phyloP scores from a whole-genome alignment of 2,329 filamentous ascomycete genomes.

The Pleochaeta shiraiana region DNA sequence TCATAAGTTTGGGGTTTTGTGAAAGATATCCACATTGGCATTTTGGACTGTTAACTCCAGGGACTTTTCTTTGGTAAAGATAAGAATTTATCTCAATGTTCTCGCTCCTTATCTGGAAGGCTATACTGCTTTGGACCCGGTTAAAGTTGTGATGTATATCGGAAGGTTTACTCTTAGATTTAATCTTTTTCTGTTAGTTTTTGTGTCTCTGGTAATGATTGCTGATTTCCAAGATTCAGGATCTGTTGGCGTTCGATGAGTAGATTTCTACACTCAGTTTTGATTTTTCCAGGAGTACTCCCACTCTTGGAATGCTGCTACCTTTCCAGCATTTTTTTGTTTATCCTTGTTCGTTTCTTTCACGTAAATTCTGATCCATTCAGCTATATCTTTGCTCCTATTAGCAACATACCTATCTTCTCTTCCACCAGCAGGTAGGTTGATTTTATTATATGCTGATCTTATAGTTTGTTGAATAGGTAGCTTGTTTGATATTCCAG shows the following conservation, averaged over 20 bases:
- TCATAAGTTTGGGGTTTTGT: neutral
- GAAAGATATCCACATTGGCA: constrained; percentile 1
- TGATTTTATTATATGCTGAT: neutral
- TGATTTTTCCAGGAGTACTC: neutral
- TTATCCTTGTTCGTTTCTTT: neutral
- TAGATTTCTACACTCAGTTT: neutral
- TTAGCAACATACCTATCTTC: neutral
- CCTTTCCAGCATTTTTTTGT: neutral
- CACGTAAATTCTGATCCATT: neutral
- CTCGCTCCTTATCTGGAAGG: neutral
- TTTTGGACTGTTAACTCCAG: neutral
- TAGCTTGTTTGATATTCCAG: neutral
- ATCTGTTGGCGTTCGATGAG: too few species aligned
- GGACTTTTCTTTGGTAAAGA: neutral
- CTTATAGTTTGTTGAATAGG: neutral
- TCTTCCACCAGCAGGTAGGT: neutral
- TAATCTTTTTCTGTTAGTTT: too few species aligned
- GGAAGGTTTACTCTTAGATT: neutral
- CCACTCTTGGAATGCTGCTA: neutral
- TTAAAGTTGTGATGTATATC: neutral
- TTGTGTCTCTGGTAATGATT: too few species aligned
- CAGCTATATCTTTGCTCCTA: neutral
- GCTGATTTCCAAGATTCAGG: too few species aligned
- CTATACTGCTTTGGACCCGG: constrained; percentile 2
- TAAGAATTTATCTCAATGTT: neutral